Evolutionary conservation across 2,329 filamentous ascomycete genomes (phyloP).

Genomic region (Byssoonygena ceratinophila): DNA sequence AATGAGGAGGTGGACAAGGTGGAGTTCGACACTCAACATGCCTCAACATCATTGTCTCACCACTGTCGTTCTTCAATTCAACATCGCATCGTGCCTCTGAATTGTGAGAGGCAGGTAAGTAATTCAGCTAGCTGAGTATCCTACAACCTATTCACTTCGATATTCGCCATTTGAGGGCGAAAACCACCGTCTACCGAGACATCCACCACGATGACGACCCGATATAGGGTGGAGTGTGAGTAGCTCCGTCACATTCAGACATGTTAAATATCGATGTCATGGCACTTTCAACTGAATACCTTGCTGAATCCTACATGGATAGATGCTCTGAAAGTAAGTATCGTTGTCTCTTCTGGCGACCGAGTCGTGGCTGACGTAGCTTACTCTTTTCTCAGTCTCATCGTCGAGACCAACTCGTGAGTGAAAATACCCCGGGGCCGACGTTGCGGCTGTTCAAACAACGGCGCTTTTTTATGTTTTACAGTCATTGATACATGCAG

Average conservation of each 20-base stretch:
- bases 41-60: background rate
- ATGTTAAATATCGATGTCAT: background rate
- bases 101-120: no score
- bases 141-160: no score
- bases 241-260: conserved; percentile 10
- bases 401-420: conserved; percentile 75
- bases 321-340: conserved; percentile 54
- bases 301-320: conserved; percentile 8
- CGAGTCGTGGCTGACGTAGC: conserved; percentile 31
- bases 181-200: background rate
- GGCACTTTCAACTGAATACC: no score
- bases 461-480: background rate
- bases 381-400: conserved; percentile 56
- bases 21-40: background rate
- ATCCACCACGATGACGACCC: conserved; percentile 34
- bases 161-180: no score
- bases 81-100: background rate
- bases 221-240: conserved; percentile 60
- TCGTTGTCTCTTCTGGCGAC: conserved; percentile 22
- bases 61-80: background rate
- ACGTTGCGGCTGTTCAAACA: background rate
- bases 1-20: background rate
- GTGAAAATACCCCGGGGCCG: conserved; percentile 11
- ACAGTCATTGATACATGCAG: background rate
- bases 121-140: no score